Evolutionary conservation across 345 rosid species (phyloP), one percentile per base, ranked within the genome.

Genomic region (Gynandropsis gynandra): DNA sequence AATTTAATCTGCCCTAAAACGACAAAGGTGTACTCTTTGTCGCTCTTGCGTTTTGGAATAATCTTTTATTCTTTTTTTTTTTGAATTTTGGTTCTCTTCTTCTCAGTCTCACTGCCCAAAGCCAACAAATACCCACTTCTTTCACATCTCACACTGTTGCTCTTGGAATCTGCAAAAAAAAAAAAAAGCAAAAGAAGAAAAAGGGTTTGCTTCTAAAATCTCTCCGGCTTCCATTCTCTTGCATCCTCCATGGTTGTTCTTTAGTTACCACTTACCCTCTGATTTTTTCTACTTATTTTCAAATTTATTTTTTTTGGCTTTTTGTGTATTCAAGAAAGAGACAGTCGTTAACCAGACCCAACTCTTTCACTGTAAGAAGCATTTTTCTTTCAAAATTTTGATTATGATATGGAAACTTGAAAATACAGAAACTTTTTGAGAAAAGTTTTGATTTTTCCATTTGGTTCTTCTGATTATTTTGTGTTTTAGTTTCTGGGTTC

Each of bases 21-120:
- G 72, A 70, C 76, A 71, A 66, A 50, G 38, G 51, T 9, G 66
- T 62, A 57, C 63, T 10, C 71, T 56, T 52, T 64, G 59, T 67
- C 66, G 45, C 56, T 46, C 67, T n/a, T 67, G 72, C 72, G 72
- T 60, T 67, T 67, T 66, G 71, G 61, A 66, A 47, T 48, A 54
- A 66, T 21, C 65, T 47, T 51, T 48, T 61, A 63, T 65, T 54
- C 53, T 45, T 39, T 48, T 47, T 48, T 48, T 21, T 31, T 49
- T 20, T 42, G 18, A 13, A 32, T 12, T 50, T 9, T 15, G 41
- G 5, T 24, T 34, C 13, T 33, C 55, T 45, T 27, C 29, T 24
- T 24, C 29, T 11, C 56, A 32, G 59, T 39, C 70, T 53, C 71
- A 66, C 71, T 66, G 71, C 65, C 70, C 65, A 54, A 59, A 66